A percentile compares a stretch with the other conserved stretches of the same genome.
Conservation (phyloP, 2,329 filamentous ascomycete species). For the Nakataea oryzae region DNA sequence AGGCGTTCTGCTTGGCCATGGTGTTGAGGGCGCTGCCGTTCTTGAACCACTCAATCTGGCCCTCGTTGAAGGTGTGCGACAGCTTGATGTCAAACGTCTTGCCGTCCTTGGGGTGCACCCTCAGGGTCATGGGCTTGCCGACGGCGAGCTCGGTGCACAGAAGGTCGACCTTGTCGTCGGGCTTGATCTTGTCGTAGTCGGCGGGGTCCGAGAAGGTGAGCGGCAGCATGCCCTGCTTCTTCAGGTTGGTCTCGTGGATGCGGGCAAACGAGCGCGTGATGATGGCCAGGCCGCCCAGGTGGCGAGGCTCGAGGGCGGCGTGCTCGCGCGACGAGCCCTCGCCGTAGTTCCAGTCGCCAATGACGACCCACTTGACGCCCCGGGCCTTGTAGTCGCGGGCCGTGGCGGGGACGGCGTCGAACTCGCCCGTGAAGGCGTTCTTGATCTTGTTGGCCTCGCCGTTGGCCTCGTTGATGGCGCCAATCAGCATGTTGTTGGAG, state of each 20-base stretch:
- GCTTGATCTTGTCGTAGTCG: conserved; percentile 95
- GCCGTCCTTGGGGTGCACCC: conserved; percentile 85
- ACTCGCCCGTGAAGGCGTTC: conserved; percentile 78
- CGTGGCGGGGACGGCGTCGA: conserved; percentile 80
- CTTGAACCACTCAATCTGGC: conserved; percentile 98
- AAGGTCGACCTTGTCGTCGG: conserved; percentile 86
- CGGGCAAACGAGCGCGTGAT: conserved; percentile 92
- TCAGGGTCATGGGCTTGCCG: conserved; percentile 85
- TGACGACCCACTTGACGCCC: conserved; percentile 90
- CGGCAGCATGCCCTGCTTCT: conserved; percentile 99
- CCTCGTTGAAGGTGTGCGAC: conserved; percentile 94
- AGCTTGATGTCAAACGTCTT: conserved; percentile 72
- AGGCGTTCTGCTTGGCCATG: conserved; percentile 64
- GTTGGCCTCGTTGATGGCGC: conserved; percentile 92
- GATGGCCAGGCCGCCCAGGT: conserved; percentile 94
- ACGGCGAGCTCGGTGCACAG: conserved; percentile 81
- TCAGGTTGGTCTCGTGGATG: conserved; percentile 99
- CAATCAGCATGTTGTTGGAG: conserved; percentile 99
- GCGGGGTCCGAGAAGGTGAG: conserved; percentile 89
- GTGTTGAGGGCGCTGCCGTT: conserved; percentile 96
- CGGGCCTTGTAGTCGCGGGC: conserved; percentile 98
- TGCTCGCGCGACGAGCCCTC: conserved; percentile 98
- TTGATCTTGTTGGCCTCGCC: conserved; percentile 95
- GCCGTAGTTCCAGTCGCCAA: conserved; percentile 99
- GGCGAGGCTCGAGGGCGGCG: conserved; percentile 91